phyloP scores from a whole-genome alignment of 1,139 yeast species.

The Yarrowia galli region DNA sequence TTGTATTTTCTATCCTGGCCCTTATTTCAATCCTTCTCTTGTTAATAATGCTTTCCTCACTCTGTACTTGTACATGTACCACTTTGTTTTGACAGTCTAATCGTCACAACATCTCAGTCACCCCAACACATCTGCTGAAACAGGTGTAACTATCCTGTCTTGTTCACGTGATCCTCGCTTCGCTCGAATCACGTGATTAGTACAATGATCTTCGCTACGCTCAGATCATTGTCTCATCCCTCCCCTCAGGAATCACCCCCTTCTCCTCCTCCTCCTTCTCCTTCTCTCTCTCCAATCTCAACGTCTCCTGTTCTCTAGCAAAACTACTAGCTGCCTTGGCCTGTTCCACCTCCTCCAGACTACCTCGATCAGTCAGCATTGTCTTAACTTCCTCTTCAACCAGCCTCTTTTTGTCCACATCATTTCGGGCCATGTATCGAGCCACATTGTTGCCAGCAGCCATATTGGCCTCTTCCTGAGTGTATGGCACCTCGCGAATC shows the following conservation, averaged over 20 bases:
- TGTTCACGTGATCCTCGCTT: too few relatives aligned
- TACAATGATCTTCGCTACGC: neutral
- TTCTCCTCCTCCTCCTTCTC: conserved; percentile 41
- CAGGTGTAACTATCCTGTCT: too few relatives aligned
- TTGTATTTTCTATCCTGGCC: too few relatives aligned
- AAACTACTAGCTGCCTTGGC: conserved; percentile 35
- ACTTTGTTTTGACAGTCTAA: too few relatives aligned
- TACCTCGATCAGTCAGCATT: conserved; percentile 17
- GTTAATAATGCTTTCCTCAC: too few relatives aligned
- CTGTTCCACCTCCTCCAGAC: conserved; percentile 17
- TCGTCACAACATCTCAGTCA: too few relatives aligned
- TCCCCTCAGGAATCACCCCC: conserved; percentile 4
- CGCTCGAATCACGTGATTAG: too few relatives aligned
- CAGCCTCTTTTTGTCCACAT: conserved; percentile 41
- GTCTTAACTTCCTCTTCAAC: conserved; percentile 28
- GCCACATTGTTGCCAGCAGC: conserved; percentile 81
- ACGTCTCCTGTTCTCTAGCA: conserved; percentile 30
- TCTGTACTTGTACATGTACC: too few relatives aligned
- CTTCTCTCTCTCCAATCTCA: conserved; percentile 38
- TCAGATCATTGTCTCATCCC: conserved; percentile 8
- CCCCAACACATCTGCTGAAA: too few relatives aligned
- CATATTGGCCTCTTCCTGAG: conserved; percentile 87
- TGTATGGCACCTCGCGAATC: conserved; percentile 78
- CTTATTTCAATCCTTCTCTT: too few relatives aligned
- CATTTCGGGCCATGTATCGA: conserved; percentile 60